A percentile compares a stretch with the other conserved stretches of the same genome.
Evolutionary conservation across 2,329 filamentous ascomycete species (phyloP).

Genomic region (Microcyclosporella mali): DNA sequence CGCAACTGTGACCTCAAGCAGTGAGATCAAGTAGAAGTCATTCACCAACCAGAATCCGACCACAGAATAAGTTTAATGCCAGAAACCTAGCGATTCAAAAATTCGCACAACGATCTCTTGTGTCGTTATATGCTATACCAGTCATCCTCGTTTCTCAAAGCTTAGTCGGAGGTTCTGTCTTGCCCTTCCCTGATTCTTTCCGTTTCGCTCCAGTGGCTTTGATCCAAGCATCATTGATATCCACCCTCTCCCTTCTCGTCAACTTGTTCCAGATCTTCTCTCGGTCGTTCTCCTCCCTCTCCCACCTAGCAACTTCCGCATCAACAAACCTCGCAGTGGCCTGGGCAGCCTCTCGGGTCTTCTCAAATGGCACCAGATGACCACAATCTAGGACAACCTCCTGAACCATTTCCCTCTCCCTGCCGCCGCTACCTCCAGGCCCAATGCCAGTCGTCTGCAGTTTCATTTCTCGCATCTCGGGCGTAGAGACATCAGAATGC

Average conservation of each 20-base stretch:
- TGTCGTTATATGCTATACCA: too few relatives aligned
- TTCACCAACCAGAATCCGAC: background rate
- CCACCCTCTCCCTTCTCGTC: slow-evolving; percentile 5
- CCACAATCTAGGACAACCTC: slow-evolving; percentile 60
- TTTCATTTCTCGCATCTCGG: slow-evolving; percentile 48
- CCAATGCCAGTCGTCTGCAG: slow-evolving; percentile 56
- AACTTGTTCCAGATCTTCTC: background rate
- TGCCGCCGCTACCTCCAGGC: slow-evolving; percentile 60
- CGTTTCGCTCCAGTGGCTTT: slow-evolving; percentile 1
- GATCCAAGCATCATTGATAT: slow-evolving; percentile 6
- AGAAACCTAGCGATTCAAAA: too few relatives aligned
- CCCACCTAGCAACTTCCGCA: slow-evolving; percentile 1
- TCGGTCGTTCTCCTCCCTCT: slow-evolving; percentile 1
- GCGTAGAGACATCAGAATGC: slow-evolving; percentile 45
- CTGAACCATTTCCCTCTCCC: slow-evolving; percentile 56
- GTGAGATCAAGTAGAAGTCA: slow-evolving; percentile 38
- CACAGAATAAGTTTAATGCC: too few relatives aligned
- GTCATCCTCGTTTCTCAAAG: too few relatives aligned
- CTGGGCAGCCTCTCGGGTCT: slow-evolving; percentile 59
- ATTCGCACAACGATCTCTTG: too few relatives aligned
- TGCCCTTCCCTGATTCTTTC: background rate
- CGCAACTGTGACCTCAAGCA: slow-evolving; percentile 52
- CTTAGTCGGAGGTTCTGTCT: slow-evolving; percentile 1
- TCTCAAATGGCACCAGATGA: slow-evolving; percentile 77
- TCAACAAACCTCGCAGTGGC: slow-evolving; percentile 30